Percentiles rank a stretch among this genome's conserved stretches.
These are phyloP conservation scores for Talaromyces ruber DNA, from an alignment of 495 filamentous ascomycete species.

Conservation along the genomic window DNA sequence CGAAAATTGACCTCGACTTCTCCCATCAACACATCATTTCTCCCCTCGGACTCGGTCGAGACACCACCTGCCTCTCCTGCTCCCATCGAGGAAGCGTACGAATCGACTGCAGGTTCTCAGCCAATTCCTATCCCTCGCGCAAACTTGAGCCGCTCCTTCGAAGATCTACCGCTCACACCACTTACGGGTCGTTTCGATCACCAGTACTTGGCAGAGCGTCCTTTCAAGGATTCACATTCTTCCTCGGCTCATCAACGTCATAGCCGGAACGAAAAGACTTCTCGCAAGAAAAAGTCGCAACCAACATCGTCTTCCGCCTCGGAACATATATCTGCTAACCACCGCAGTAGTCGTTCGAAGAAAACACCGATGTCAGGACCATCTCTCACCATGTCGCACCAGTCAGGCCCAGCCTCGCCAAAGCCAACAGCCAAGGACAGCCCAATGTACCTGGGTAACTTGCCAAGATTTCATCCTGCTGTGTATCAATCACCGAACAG, in stretches of 20 bases:
- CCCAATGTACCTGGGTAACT: slow-evolving; percentile 30
- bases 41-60: slow-evolving; percentile 57
- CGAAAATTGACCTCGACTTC: slow-evolving; percentile 65
- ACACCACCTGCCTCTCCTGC: slow-evolving; percentile 33
- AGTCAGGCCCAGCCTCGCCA: slow-evolving; percentile 23
- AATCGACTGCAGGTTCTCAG: slow-evolving; percentile 20
- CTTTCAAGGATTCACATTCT: slow-evolving; percentile 14
- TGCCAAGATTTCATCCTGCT: slow-evolving; percentile 42
- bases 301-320: not conserved
- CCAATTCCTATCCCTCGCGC: slow-evolving; percentile 35
- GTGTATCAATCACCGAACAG: slow-evolving; percentile 29
- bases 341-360: slow-evolving; percentile 4
- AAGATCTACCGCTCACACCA: slow-evolving; percentile 35
- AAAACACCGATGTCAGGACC: slow-evolving; percentile 10
- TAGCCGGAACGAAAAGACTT: not conserved
- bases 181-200: slow-evolving; percentile 36
- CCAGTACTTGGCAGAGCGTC: slow-evolving; percentile 10
- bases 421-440: slow-evolving; percentile 23
- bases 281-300: slow-evolving; percentile 2
- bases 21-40: slow-evolving; percentile 52
- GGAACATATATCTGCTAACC: not conserved
- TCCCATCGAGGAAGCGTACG: slow-evolving; percentile 12
- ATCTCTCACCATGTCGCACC: slow-evolving; percentile 29
- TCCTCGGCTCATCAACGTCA: slow-evolving; percentile 5
- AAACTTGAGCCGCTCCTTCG: slow-evolving; percentile 16